A percentile compares a stretch with the other conserved stretches of the same genome.
These are phyloP conservation scores for Pichia sp. DNA, from an alignment of 1,139 yeast genomes.

Conservation along the genomic window DNA sequence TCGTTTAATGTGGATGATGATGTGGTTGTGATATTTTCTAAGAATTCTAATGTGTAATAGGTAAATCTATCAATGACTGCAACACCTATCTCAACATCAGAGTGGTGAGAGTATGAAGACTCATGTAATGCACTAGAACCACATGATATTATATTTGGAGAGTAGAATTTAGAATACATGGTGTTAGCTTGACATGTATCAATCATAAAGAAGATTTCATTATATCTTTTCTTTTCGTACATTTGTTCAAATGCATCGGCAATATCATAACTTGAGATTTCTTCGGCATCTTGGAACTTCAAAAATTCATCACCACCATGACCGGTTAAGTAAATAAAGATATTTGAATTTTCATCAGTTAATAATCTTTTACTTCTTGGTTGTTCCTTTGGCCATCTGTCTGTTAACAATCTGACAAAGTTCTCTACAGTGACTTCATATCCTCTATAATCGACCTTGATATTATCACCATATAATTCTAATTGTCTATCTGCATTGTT, in stretches of 20 bases:
- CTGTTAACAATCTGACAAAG: slow-evolving; percentile 84
- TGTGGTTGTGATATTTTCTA: slow-evolving; percentile 76
- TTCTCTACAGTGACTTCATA: slow-evolving; percentile 98
- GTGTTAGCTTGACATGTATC: slow-evolving; percentile 99
- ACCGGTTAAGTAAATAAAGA: slow-evolving; percentile 94
- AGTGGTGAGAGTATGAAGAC: slow-evolving; percentile 92
- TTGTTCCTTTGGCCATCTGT: slow-evolving; percentile 92
- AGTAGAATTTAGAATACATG: slow-evolving; percentile 89
- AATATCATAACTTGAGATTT: slow-evolving; percentile 89
- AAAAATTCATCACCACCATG: slow-evolving; percentile 98
- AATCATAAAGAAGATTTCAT: slow-evolving; percentile 95
- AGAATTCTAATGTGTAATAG: slow-evolving; percentile 82
- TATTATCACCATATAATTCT: slow-evolving; percentile 90
- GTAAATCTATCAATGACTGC: slow-evolving; percentile 98
- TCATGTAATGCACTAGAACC: slow-evolving; percentile 93
- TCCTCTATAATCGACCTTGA: slow-evolving; percentile 96
- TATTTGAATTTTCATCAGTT: slow-evolving; percentile 92
- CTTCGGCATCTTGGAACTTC: slow-evolving; percentile 98
- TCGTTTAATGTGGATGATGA: slow-evolving; percentile 78
- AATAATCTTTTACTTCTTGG: slow-evolving; percentile 88
- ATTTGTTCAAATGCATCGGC: slow-evolving; percentile 98
- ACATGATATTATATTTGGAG: slow-evolving; percentile 90
- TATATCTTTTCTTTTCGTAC: slow-evolving; percentile 93
- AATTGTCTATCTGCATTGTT: slow-evolving; percentile 93
- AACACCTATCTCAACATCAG: slow-evolving; percentile 94